Conservation (phyloP, 176 grass and related monocot genomes). For the Aegilops tauschii region DNA sequence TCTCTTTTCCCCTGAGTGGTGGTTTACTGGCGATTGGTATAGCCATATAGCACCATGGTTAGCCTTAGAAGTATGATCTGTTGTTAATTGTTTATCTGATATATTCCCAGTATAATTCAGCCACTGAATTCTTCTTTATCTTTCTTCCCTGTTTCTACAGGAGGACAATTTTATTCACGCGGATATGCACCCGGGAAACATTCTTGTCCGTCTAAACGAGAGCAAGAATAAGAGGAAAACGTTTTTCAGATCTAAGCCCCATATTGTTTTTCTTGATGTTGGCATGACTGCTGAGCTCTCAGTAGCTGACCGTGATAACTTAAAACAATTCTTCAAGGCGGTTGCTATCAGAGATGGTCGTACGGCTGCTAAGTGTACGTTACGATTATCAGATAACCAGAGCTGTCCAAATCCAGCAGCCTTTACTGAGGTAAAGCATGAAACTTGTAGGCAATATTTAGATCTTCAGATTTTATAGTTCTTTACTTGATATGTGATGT, state of each 20-base stretch:
- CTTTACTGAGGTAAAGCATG: conserved; percentile 72
- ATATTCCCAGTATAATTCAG: background rate
- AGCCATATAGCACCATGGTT: background rate
- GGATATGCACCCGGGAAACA: conserved; percentile 97
- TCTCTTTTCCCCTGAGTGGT: background rate
- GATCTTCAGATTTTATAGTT: background rate
- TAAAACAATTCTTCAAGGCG: conserved; percentile 86
- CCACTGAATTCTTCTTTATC: background rate
- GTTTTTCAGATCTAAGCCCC: conserved; percentile 76
- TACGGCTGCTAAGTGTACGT: conserved; percentile 82
- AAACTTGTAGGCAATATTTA: conserved; percentile 23
- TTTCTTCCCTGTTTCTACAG: conserved; percentile 36
- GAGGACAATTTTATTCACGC: conserved; percentile 99
- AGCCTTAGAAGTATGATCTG: background rate
- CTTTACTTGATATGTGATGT: conserved; percentile 1
- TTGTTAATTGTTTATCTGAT: background rate
- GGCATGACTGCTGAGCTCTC: conserved; percentile 96
- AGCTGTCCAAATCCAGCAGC: conserved; percentile 78
- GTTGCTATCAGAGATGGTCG: conserved; percentile 83
- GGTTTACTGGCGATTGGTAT: background rate
- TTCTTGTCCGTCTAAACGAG: conserved; percentile 78
- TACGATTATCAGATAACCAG: conserved; percentile 77
- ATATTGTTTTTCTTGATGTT: conserved; percentile 92
- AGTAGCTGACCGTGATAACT: conserved; percentile 69
- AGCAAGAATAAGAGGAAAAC: conserved; percentile 51